A percentile compares a stretch with the other conserved stretches of the same genome.
phyloP scores from a whole-genome alignment of 768 basidiomycete species.

The Strobilomyces echinocephalus region DNA sequence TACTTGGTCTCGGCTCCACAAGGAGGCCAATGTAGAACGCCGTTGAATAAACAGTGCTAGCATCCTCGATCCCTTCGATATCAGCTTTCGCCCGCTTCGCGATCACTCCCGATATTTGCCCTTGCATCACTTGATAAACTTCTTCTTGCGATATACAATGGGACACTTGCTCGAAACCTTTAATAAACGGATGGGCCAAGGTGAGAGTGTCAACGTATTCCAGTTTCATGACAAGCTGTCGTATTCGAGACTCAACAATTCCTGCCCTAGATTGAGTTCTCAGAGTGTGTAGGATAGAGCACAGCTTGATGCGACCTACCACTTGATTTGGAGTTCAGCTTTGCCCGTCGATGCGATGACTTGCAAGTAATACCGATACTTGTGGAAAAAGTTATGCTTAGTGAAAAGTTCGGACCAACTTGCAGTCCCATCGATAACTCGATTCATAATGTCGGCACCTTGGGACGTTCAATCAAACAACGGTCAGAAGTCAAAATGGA shows the following conservation, averaged over 20 bases:
- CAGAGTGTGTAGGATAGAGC: conserved; percentile 7
- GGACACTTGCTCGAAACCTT: conserved; percentile 84
- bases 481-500: background rate
- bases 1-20: conserved; percentile 88
- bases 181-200: conserved; percentile 92
- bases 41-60: conserved; percentile 82
- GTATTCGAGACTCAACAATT: conserved; percentile 95
- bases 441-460: conserved; percentile 93
- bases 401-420: conserved; percentile 92
- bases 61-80: conserved; percentile 69
- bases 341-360: conserved; percentile 88
- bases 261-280: conserved; percentile 56
- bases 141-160: conserved; percentile 85
- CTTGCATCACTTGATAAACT: conserved; percentile 81
- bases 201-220: conserved; percentile 91
- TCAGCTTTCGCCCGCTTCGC: conserved; percentile 73
- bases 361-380: conserved; percentile 94
- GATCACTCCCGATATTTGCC: conserved; percentile 73
- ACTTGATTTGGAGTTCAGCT: conserved; percentile 85
- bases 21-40: conserved; percentile 95
- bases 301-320: conserved; percentile 46
- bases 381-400: conserved; percentile 96
- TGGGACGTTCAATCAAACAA: conserved; percentile 13
- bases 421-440: conserved; percentile 77
- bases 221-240: conserved; percentile 96